Evolutionary conservation across 306 rosid genomes (phyloP).

Genomic region (Glycyrrhiza uralensis): DNA sequence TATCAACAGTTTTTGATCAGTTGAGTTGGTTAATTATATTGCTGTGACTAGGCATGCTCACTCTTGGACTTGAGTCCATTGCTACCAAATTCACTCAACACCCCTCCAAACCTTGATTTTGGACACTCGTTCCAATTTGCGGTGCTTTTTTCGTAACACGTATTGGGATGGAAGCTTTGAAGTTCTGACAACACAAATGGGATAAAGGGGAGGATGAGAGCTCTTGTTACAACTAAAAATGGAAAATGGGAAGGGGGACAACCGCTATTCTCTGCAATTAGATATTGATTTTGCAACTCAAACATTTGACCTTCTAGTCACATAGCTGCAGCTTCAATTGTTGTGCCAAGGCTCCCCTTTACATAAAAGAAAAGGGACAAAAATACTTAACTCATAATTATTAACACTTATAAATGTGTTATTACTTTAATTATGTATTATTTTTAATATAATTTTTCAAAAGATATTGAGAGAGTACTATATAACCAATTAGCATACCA

Average conservation of each 20-base stretch:
- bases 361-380: background rate
- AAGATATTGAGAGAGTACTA: background rate
- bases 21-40: constrained; percentile 1
- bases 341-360: background rate
- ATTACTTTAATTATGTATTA: background rate
- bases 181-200: background rate
- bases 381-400: background rate
- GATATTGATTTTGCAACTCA: background rate
- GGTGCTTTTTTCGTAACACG: background rate
- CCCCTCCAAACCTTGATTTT: background rate
- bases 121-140: background rate
- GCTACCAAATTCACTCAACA: background rate
- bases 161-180: background rate
- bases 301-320: background rate
- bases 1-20: background rate
- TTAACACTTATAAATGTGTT: background rate
- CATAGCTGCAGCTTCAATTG: background rate
- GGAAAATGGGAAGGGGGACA: background rate
- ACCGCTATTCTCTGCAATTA: background rate
- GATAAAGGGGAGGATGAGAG: background rate
- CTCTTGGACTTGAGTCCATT: background rate
- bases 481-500: background rate
- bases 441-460: background rate
- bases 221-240: background rate
- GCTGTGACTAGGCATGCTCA: background rate